These are phyloP conservation scores for Cyclocybe aegerita DNA, from an alignment of 768 basidiomycete genomes.

Conservation along the genomic window DNA sequence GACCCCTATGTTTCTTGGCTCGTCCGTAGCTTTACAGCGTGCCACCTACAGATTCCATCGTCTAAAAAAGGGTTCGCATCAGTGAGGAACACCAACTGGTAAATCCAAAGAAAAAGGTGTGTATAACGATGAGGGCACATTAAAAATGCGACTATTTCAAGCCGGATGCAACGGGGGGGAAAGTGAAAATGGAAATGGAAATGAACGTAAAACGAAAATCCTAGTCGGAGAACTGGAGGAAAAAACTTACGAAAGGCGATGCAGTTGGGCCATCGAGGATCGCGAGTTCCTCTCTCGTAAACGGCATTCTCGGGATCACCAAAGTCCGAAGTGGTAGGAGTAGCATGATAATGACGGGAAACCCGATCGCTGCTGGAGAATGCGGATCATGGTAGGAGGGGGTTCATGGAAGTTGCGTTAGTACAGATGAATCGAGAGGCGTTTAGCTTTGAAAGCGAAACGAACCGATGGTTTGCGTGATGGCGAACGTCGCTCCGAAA, in stretches of 20 bases:
- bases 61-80: conserved; percentile 5
- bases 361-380: conserved; percentile 76
- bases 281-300: conserved; percentile 73
- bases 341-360: conserved; percentile 85
- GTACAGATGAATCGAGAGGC: neutral
- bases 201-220: conserved; percentile 26
- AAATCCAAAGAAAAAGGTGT: too few species aligned
- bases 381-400: conserved; percentile 4
- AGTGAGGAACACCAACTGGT: too few species aligned
- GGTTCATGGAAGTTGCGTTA: neutral
- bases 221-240: conserved; percentile 28
- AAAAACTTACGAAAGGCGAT: conserved; percentile 71
- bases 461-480: conserved; percentile 86
- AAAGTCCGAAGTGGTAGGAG: conserved; percentile 75
- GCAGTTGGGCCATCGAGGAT: conserved; percentile 92
- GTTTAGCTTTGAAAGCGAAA: neutral
- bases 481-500: conserved; percentile 86
- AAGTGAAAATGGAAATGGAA: neutral
- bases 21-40: conserved; percentile 5
- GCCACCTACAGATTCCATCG: conserved; percentile 20
- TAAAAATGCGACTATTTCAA: too few species aligned
- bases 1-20: too few species aligned
- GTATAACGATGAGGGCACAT: too few species aligned
- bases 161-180: neutral
- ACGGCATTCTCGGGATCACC: conserved; percentile 73